phyloP scores from a whole-genome alignment of 2,329 filamentous ascomycete species.

The Penicillium sp. region DNA sequence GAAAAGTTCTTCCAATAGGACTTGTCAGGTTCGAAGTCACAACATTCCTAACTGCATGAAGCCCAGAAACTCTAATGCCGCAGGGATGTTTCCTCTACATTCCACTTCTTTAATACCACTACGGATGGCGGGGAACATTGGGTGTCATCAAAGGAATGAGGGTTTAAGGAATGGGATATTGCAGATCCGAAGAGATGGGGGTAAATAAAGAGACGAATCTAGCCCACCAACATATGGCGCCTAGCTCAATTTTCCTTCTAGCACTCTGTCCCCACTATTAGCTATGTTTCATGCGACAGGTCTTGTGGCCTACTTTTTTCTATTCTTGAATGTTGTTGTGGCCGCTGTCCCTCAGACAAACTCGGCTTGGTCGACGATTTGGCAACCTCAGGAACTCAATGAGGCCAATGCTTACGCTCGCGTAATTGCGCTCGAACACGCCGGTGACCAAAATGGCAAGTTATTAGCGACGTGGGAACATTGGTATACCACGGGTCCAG shows the following conservation, averaged over 20 bases:
- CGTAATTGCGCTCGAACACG: slow-evolving; percentile 2
- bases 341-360: not conserved
- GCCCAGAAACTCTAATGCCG: not conserved
- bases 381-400: not conserved
- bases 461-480: slow-evolving; percentile 3
- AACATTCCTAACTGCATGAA: not conserved
- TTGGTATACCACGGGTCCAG: not conserved
- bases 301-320: not conserved
- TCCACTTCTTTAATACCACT: not conserved
- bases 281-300: not conserved
- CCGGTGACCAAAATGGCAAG: slow-evolving; percentile 4
- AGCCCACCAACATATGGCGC: not conserved
- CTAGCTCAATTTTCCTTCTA: not conserved
- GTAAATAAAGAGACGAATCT: not conserved
- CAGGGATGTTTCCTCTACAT: not conserved
- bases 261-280: not conserved
- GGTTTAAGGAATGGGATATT: not conserved
- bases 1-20: too few species aligned
- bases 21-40: too few species aligned
- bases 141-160: not conserved
- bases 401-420: slow-evolving; percentile 1
- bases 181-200: not conserved
- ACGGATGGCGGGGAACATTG: not conserved
- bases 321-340: not conserved
- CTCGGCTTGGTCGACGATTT: not conserved